Evolutionary conservation across 768 basidiomycete species (phyloP), one percentile per base, ranked within the genome.

Genomic region (Antrodiella citrinella): DNA sequence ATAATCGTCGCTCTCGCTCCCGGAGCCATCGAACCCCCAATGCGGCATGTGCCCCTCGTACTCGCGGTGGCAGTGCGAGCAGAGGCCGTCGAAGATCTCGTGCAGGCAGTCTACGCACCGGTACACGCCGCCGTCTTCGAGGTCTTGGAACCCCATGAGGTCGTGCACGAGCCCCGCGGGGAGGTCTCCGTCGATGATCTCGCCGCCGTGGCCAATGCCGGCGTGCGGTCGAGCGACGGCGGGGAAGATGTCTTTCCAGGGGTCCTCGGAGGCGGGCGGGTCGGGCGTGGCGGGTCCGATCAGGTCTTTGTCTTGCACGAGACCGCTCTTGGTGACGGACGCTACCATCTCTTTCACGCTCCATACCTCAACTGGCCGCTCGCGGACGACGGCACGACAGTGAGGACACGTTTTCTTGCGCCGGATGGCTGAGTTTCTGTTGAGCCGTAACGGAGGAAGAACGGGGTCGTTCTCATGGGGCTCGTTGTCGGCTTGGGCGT

Each of bases 41-140:
- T 7, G 47, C 52, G 23, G 51, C 56, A 19, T 40, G 47, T 84
- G 84, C 1, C 78, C 83, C 2, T 68, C 69, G 57, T 87, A 88
- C 18, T 62, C 63, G 26, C 85, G 73, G 23, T 75, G 70, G 56
- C 89, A 91, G 10, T 60, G 59, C 3, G 79, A 73, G 59, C 89
- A 91, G 19, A 72, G 61, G 1, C 84, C 84, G 52, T 72, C 79
- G 76, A 75, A 80, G 53, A 91, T 84, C 66, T 91, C 89, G 59
- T 90, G 80, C 72, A 81, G 75, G 55, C 87, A 91, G 40, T 82
- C 81, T 13, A 80, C 59, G 61, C 89, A 91, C 15, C 88, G 75
- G 59, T 80, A 83, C n/a, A 91, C 72, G 1, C 81, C 84, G 10
- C 82, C 85, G 51, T 90, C 88, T 55, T 88, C 86, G 7, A 69